phyloP scores from a whole-genome alignment of 768 basidiomycete species.

The Tulasnella sp. region DNA sequence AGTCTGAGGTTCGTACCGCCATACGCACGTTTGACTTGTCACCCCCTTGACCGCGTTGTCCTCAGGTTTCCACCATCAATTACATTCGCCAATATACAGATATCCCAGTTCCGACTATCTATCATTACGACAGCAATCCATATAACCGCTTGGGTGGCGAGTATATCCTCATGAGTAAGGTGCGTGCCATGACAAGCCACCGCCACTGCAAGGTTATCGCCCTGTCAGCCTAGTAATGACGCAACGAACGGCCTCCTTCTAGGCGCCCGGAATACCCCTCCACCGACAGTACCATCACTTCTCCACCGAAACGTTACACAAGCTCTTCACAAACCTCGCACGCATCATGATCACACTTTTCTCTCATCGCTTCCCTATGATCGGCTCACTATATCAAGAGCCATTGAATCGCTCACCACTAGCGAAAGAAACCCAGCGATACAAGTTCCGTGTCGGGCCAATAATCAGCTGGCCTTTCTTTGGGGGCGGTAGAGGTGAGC shows the following conservation, averaged over 20 bases:
- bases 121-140: slow-evolving; percentile 76
- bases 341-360: slow-evolving; percentile 67
- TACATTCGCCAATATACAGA: slow-evolving; percentile 67
- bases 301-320: slow-evolving; percentile 58
- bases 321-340: slow-evolving; percentile 66
- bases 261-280: slow-evolving; percentile 74
- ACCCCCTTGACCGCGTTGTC: background rate
- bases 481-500: slow-evolving; percentile 73
- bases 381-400: slow-evolving; percentile 57
- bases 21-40: background rate
- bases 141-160: slow-evolving; percentile 81
- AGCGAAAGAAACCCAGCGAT: background rate
- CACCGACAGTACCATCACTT: slow-evolving; percentile 67
- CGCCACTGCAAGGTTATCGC: slow-evolving; percentile 8
- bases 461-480: slow-evolving; percentile 92
- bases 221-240: background rate
- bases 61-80: slow-evolving; percentile 67
- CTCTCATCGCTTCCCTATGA: slow-evolving; percentile 67
- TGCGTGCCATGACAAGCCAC: slow-evolving; percentile 38
- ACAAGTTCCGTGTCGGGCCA: slow-evolving; percentile 61
- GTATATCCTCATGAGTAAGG: slow-evolving; percentile 85
- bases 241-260: slow-evolving; percentile 29
- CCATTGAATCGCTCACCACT: slow-evolving; percentile 12
- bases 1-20: slow-evolving; percentile 54
- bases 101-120: slow-evolving; percentile 71